A percentile compares a stretch with the other conserved stretches of the same genome.
Evolutionary conservation across 345 rosid species (phyloP).

Genomic region (Bruguiera gymnorhiza): DNA sequence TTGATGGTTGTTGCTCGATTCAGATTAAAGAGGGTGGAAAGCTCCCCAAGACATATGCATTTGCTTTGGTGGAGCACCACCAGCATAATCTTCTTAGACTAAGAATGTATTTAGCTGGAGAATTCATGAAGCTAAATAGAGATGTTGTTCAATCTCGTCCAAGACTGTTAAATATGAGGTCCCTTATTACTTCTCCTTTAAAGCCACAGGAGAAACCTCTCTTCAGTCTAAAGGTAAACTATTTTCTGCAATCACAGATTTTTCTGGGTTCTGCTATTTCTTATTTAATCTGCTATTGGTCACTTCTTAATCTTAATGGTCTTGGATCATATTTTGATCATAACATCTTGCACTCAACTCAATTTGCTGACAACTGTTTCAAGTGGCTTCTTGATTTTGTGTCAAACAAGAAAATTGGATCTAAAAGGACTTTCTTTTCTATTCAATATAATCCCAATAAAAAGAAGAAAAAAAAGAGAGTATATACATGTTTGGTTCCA

Average conservation of each 20-base stretch:
- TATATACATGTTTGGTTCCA: too few species aligned
- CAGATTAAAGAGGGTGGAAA: constrained; percentile 57
- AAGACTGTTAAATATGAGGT: constrained; percentile 56
- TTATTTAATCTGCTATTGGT: background rate
- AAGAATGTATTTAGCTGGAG: constrained; percentile 80
- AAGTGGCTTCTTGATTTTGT: too few species aligned
- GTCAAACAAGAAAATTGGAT: too few species aligned
- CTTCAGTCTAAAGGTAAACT: constrained; percentile 64
- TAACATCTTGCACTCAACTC: background rate
- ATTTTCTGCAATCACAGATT: background rate
- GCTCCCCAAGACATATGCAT: constrained; percentile 70
- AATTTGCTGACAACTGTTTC: background rate
- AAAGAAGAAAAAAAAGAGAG: too few species aligned
- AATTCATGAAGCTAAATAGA: constrained; percentile 42
- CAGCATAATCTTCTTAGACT: constrained; percentile 60
- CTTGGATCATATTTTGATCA: background rate
- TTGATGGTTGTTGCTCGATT: constrained; percentile 14
- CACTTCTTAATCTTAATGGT: background rate
- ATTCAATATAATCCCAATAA: too few species aligned
- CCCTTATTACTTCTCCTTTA: constrained; percentile 54
- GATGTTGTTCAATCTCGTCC: constrained; percentile 39
- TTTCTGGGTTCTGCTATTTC: background rate
- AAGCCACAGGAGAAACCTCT: constrained; percentile 46
- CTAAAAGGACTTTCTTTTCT: too few species aligned
- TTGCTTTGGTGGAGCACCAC: constrained; percentile 85